A percentile compares a stretch with the other conserved stretches of the same genome.
Evolutionary conservation across 2,329 filamentous ascomycete species (phyloP).

Genomic region (Aschersonia sp.): DNA sequence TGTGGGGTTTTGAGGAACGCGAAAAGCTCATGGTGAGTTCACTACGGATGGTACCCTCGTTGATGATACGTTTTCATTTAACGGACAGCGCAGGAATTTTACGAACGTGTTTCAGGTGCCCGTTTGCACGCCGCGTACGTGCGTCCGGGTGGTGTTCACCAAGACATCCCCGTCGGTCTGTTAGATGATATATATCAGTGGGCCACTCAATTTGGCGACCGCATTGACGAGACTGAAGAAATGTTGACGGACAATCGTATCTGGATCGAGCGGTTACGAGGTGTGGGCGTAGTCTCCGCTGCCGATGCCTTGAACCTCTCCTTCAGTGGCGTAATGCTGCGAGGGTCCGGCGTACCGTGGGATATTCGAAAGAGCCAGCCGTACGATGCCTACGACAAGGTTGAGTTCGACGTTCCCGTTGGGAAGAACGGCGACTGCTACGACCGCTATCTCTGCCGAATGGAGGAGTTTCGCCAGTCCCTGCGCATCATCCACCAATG

Average conservation of each 20-base stretch:
- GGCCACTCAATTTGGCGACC: constrained; percentile 97
- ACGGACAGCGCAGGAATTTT: constrained; percentile 67
- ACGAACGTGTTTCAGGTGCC: constrained; percentile 95
- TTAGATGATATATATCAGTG: constrained; percentile 99
- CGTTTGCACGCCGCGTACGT: constrained; percentile 96
- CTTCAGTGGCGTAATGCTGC: constrained; percentile 95
- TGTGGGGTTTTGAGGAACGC: constrained; percentile 99
- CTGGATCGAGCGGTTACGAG: constrained; percentile 89
- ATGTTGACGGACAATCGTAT: constrained; percentile 98
- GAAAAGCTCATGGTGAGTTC: constrained; percentile 92
- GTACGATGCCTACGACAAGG: constrained; percentile 94
- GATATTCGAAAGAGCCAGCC: constrained; percentile 94
- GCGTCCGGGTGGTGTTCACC: constrained; percentile 87
- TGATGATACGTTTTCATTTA: not conserved
- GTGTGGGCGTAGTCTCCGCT: constrained; percentile 80
- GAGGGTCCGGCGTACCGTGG: constrained; percentile 90
- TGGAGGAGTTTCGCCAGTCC: constrained; percentile 98
- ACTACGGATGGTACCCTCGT: too few relatives aligned
- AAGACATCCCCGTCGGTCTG: constrained; percentile 85
- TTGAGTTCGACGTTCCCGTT: constrained; percentile 96
- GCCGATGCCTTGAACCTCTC: constrained; percentile 93
- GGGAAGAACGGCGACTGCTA: constrained; percentile 98
- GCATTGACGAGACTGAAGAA: constrained; percentile 97
- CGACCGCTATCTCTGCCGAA: constrained; percentile 95
- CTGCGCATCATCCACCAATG: constrained; percentile 98